These are phyloP conservation scores for Dioscorea dumetorum DNA, from an alignment of 106 monocot species.

Conservation along the genomic window DNA sequence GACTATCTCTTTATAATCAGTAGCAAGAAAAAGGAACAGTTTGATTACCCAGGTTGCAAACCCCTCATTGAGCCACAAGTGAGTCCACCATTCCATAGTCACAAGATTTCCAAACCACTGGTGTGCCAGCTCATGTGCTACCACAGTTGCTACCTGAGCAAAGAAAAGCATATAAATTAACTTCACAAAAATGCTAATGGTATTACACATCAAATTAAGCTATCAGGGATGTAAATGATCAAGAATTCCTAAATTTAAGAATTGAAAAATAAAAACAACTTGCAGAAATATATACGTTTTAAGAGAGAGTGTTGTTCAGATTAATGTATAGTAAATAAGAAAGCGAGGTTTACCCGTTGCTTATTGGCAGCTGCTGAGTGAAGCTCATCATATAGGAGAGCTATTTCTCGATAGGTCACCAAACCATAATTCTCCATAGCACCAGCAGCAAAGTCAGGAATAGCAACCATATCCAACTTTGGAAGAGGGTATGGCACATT, in stretches of 20 bases:
- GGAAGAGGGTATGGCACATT: slow-evolving; percentile 75
- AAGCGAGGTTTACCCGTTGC: slow-evolving; percentile 49
- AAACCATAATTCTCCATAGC: slow-evolving; percentile 99
- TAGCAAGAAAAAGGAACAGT: not conserved
- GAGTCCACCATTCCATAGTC: slow-evolving; percentile 99
- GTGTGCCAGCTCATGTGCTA: slow-evolving; percentile 95
- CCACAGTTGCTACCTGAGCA: slow-evolving; percentile 81
- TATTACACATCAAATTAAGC: no score
- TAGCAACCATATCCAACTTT: slow-evolving; percentile 95
- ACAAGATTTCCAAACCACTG: slow-evolving; percentile 99
- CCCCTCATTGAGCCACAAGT: slow-evolving; percentile 99
- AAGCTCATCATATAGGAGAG: slow-evolving; percentile 73
- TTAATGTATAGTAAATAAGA: not conserved
- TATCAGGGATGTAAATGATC: no score
- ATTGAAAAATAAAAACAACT: no score
- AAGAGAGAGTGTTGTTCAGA: not conserved
- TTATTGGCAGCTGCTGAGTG: slow-evolving; percentile 78
- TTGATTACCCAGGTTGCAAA: slow-evolving; percentile 92
- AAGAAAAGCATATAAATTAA: not conserved
- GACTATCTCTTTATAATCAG: not conserved
- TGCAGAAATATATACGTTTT: no score
- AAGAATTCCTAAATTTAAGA: no score
- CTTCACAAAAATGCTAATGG: no score
- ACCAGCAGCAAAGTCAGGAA: slow-evolving; percentile 96
- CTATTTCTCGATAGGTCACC: slow-evolving; percentile 83